A percentile compares a stretch with the other conserved stretches of the same genome.
Conservation (phyloP, 2,329 filamentous ascomycete genomes). For the Thelonectria rubi region DNA sequence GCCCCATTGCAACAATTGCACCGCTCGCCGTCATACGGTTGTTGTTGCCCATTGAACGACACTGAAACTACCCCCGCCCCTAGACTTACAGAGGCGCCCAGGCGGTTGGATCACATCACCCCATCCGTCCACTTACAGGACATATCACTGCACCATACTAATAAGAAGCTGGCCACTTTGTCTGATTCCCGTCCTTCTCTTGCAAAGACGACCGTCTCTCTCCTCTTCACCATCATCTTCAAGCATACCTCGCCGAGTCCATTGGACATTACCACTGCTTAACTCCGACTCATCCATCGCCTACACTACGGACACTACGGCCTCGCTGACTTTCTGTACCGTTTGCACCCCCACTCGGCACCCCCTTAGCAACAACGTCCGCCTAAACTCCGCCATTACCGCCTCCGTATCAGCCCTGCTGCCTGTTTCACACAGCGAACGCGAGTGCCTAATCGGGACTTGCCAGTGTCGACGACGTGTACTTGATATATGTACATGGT, state of each 20-base stretch:
- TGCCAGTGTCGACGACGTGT: not conserved
- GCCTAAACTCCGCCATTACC: slow-evolving; percentile 35
- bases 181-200: not conserved
- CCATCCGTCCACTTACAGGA: slow-evolving; percentile 36
- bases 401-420: slow-evolving; percentile 34
- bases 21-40: slow-evolving; percentile 38
- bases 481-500: not conserved
- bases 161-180: slow-evolving; percentile 24
- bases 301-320: slow-evolving; percentile 28
- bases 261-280: not conserved
- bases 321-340: not conserved
- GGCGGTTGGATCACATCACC: slow-evolving; percentile 35
- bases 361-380: slow-evolving; percentile 8
- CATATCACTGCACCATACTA: slow-evolving; percentile 24
- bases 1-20: slow-evolving; percentile 36
- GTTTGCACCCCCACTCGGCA: slow-evolving; percentile 19
- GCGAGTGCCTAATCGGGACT: slow-evolving; percentile 30
- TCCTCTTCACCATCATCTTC: not conserved
- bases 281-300: slow-evolving; percentile 22
- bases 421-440: slow-evolving; percentile 37
- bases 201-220: slow-evolving; percentile 4
- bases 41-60: slow-evolving; percentile 36
- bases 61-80: slow-evolving; percentile 30
- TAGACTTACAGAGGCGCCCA: slow-evolving; percentile 20
- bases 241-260: slow-evolving; percentile 6